Evolutionary conservation across 179 eudicot genomes (phyloP).

Genomic region (Camellia oleifera): DNA sequence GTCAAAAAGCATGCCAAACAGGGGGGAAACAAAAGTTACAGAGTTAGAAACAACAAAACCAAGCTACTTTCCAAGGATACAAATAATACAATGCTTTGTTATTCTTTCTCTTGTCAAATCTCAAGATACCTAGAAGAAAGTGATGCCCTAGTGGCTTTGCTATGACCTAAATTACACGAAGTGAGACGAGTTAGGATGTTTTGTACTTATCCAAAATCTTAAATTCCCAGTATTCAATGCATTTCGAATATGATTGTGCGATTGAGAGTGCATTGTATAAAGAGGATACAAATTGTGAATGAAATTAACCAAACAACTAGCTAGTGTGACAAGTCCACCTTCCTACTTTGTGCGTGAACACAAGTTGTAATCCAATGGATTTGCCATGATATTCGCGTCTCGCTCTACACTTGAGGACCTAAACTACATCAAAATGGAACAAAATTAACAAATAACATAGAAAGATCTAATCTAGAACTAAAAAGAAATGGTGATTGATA

Average conservation of each 20-base stretch:
- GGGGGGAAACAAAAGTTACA: background rate
- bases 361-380: background rate
- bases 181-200: background rate
- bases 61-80: background rate
- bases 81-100: constrained; percentile 1
- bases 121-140: constrained; percentile 12
- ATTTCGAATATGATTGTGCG: too few relatives aligned
- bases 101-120: constrained; percentile 13
- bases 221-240: too few relatives aligned
- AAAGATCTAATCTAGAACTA: background rate
- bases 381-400: background rate
- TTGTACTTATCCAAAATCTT: too few relatives aligned
- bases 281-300: background rate
- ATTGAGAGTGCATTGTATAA: too few relatives aligned
- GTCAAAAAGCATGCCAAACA: background rate
- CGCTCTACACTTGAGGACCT: constrained; percentile 14
- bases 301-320: constrained; percentile 11
- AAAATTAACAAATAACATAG: constrained; percentile 13
- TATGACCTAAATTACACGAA: background rate
- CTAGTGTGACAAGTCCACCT: background rate
- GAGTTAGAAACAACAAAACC: constrained; percentile 6
- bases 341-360: background rate
- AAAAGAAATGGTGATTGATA: constrained; percentile 4
- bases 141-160: background rate
- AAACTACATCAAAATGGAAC: constrained; percentile 14